Percentiles rank a stretch among this genome's conserved stretches.
Conservation (phyloP, 2,329 filamentous ascomycete species). For the Ascochyta koolunga region DNA sequence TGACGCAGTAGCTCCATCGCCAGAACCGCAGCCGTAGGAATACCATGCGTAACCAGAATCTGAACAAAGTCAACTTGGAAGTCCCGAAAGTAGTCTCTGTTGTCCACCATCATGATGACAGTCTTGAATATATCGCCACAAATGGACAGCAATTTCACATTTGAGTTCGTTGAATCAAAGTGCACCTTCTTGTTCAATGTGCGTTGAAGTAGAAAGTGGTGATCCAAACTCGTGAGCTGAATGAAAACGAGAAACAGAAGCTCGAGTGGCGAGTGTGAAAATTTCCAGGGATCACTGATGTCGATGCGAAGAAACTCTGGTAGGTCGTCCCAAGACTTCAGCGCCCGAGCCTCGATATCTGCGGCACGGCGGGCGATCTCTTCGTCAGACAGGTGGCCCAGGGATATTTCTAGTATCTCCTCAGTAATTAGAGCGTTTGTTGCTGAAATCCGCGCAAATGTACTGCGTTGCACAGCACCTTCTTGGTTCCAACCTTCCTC, state of each 20-base stretch:
- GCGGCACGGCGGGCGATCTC: slow-evolving; percentile 49
- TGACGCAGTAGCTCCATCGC: slow-evolving; percentile 54
- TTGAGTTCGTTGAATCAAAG: slow-evolving; percentile 27
- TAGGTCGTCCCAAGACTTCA: slow-evolving; percentile 30
- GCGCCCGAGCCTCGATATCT: slow-evolving; percentile 32
- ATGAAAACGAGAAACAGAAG: slow-evolving; percentile 53
- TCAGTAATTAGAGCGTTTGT: slow-evolving; percentile 60
- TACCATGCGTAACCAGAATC: slow-evolving; percentile 48
- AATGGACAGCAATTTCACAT: slow-evolving; percentile 43
- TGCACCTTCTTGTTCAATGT: slow-evolving; percentile 57
- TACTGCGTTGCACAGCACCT: slow-evolving; percentile 53
- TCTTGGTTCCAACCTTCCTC: slow-evolving; percentile 59
- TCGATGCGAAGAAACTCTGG: slow-evolving; percentile 38
- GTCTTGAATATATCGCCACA: slow-evolving; percentile 48
- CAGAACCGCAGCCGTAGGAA: slow-evolving; percentile 52
- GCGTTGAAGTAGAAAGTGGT: slow-evolving; percentile 65
- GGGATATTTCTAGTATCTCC: slow-evolving; percentile 64
- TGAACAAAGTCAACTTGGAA: slow-evolving; percentile 52
- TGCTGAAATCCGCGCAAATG: slow-evolving; percentile 55
- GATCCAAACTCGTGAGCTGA: slow-evolving; percentile 60
- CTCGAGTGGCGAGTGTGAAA: slow-evolving; percentile 45
- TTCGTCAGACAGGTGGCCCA: slow-evolving; percentile 47
- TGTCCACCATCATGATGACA: slow-evolving; percentile 46
- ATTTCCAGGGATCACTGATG: slow-evolving; percentile 20
- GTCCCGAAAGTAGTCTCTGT: slow-evolving; percentile 50